Base-by-base conservation (phyloP, 371 early-diverging fungal genomes). In the Mortierella sp. region DNA sequence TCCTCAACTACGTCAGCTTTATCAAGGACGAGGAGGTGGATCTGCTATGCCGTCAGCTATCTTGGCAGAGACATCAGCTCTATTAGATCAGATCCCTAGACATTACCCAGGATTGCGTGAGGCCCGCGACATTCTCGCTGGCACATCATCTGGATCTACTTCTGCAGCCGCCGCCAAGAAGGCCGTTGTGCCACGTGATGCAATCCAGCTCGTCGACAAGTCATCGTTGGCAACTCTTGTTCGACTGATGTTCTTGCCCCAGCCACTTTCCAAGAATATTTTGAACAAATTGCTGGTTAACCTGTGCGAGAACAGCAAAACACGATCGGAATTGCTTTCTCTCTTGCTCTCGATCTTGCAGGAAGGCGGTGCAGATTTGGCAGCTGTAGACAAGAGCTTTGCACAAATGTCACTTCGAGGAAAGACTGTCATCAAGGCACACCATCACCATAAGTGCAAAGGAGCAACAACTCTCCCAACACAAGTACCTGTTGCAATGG, bases 221-320 rank as follows among this genome's bases (percentile, higher is more conserved):
- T 72, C 90, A 0, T 95, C 93, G 58, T 75, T 97, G n/a, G 90
- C 95, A 16, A 94, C 94, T 0, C 87, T 98, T 39, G 87, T 96
- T 16, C 89, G 97, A 26, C 87, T 98, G 22, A 84, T 97, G 65
- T 97, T 96, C 83, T 83, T 95, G 16, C 95, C 95, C 14, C 94
- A 95, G 74, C 88, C 91, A 0, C 66, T 89, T 14, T 90, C 89
- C 58, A 94, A 93, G 74, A 85, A 90, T 24, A 86, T 93, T 43
- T 78, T 97, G 49, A 90, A 91, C 70, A 87, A 91, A 61, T 76
- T 96, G 18, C 78, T 98, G 57, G 87, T 93, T 62, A 96, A 96
- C 80, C 89, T 99, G 9, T 94, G 96, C 76, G 97, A 97, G 83
- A 97, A 97, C 83, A 91, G 90, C 72, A 91, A 92, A 70, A 94